Evolutionary conservation across 768 basidiomycete genomes (phyloP).

Genomic region (Mycena amicta): DNA sequence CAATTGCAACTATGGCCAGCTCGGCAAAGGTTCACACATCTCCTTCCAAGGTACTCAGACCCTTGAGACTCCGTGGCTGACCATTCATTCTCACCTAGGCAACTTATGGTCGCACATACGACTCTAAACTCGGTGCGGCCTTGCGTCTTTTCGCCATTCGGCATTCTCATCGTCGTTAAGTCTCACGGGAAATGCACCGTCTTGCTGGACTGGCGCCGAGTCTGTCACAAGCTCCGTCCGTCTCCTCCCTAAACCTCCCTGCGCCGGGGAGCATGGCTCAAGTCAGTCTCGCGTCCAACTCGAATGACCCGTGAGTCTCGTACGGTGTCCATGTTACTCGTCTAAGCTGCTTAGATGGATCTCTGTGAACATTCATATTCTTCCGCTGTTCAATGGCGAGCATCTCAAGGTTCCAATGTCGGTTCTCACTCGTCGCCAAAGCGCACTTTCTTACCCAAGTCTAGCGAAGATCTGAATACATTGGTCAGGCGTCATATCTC

Average conservation of each 20-base stretch:
- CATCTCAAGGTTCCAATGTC: conserved; percentile 83
- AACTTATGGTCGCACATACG: conserved; percentile 73
- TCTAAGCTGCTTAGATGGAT: neutral
- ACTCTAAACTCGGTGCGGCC: conserved; percentile 57
- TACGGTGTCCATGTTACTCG: neutral
- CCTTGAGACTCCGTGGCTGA: neutral
- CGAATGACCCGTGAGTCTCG: conserved; percentile 74
- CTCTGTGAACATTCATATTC: conserved; percentile 75
- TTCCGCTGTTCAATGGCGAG: conserved; percentile 92
- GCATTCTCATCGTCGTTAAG: conserved; percentile 24
- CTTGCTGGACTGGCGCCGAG: conserved; percentile 58
- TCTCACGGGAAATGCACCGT: conserved; percentile 84
- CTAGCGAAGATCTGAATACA: conserved; percentile 84
- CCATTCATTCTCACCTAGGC: conserved; percentile 33
- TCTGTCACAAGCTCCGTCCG: conserved; percentile 52
- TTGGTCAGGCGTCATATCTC: conserved; percentile 81
- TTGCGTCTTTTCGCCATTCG: neutral
- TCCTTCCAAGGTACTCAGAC: conserved; percentile 48
- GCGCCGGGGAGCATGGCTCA: conserved; percentile 42
- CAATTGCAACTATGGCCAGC: conserved; percentile 35
- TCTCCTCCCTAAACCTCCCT: conserved; percentile 47
- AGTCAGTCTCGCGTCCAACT: conserved; percentile 41
- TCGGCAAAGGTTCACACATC: conserved; percentile 46
- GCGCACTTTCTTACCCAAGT: conserved; percentile 8
- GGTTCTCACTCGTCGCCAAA: conserved; percentile 26